Conservation (phyloP, 768 basidiomycete genomes). For the Tylopilus plumbeoviolaceoides region DNA sequence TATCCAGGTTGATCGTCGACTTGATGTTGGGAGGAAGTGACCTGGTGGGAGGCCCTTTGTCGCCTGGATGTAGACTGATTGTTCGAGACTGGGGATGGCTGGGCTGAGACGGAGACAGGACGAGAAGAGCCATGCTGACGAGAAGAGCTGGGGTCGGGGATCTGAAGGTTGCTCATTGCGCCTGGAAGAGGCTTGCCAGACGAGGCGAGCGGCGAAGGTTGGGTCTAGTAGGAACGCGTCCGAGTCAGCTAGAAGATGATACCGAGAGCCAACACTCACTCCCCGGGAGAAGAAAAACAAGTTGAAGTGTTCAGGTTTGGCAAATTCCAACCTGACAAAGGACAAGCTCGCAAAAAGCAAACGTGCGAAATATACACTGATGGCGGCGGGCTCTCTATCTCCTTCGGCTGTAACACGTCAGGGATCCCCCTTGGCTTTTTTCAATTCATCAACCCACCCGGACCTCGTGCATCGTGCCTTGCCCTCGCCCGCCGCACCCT, state of each 20-base stretch:
- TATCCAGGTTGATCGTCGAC: slow-evolving; percentile 44
- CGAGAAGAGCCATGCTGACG: slow-evolving; percentile 39
- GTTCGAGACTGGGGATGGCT: slow-evolving; percentile 44
- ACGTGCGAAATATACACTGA: slow-evolving; percentile 26
- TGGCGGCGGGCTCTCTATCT: slow-evolving; percentile 13
- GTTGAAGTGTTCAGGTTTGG: slow-evolving; percentile 9
- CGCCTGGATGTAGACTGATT: slow-evolving; percentile 44
- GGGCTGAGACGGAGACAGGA: slow-evolving; percentile 57
- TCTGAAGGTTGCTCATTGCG: slow-evolving; percentile 37
- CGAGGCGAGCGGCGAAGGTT: not conserved
- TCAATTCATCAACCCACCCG: slow-evolving; percentile 11
- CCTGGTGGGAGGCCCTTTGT: slow-evolving; percentile 71
- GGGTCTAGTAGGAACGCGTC: slow-evolving; percentile 11
- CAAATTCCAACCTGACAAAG: slow-evolving; percentile 18
- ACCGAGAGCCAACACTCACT: slow-evolving; percentile 11
- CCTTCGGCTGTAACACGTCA: slow-evolving; percentile 11
- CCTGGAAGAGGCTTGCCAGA: slow-evolving; percentile 1
- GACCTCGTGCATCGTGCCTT: not conserved
- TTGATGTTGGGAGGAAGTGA: slow-evolving; percentile 50
- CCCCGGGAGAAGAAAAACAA: slow-evolving; percentile 14
- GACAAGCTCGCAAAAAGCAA: slow-evolving; percentile 9
- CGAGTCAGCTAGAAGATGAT: slow-evolving; percentile 11
- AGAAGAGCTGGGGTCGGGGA: slow-evolving; percentile 47
- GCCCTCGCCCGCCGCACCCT: not conserved
- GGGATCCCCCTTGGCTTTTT: not conserved